Base-by-base conservation (phyloP, 192 early-diverging fungal species). In the Backusella macrospora region DNA sequence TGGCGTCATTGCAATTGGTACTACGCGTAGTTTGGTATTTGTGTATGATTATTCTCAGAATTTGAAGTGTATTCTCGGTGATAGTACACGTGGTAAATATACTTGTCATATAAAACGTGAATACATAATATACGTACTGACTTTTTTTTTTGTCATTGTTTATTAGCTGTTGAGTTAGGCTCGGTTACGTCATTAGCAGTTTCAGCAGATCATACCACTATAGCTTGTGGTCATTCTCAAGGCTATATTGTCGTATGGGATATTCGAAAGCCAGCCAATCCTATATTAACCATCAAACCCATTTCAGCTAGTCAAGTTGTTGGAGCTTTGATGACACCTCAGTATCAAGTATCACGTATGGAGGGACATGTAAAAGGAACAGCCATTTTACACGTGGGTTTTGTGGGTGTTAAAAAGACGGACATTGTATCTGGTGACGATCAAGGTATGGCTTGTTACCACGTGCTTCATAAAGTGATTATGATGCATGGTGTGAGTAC, bases 221-320 rank as follows among this genome's bases (percentile, higher is more conserved):
- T 89, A 82, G 85, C 81, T 18, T 80, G 80, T 59, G 88, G 88
- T 26, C 83, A 87, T 47, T 82, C 80, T 45, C 81, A 80, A 55
- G 88, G 88, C 16, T 79, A 81, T 46, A 85, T 89, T 69, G 82
- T 87, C 40, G 76, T 89, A 6, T 89, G 88, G 88, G 85, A 89
- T 63, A 71, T 89, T 45, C 72, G 75, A 63, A 80, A 86, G 16
- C 81, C 86, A 6, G 70, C 55, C 18, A 71, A 64, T 6, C 86
- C 86, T 29, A 73, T 83, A 23, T 74, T 85, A 16, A 85, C 84
- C 55, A 87, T 89, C 21, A 78, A 80, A 34, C 88, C 88, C 1
- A 80, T 89, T 43, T 73, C 82, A 3, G 74, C 82, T 14, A 76
- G 76, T 68, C 83, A 85, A n/a, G 46, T 83, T 12, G 73, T 82